phyloP scores from a whole-genome alignment of 2,329 filamentous ascomycete genomes.

The Phyllosticta citrichinensis region DNA sequence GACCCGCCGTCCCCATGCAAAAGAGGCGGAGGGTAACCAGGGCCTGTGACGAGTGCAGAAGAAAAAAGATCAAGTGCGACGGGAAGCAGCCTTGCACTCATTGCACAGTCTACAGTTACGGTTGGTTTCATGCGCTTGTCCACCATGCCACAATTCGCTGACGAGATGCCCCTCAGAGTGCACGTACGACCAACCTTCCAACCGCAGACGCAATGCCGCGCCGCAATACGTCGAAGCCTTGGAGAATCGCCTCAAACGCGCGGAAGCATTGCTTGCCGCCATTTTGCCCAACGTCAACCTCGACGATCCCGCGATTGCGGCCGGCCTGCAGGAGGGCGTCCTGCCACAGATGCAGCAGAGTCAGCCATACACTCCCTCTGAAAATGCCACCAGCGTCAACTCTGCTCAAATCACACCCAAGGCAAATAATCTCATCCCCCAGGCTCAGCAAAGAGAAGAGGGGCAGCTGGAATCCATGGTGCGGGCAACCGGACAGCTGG shows the following conservation, averaged over 20 bases:
- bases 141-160: background rate
- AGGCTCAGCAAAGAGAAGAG: slow-evolving; percentile 17
- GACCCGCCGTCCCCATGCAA: slow-evolving; percentile 8
- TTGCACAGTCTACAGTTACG: slow-evolving; percentile 97
- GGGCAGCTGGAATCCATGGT: slow-evolving; percentile 84
- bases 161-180: slow-evolving; percentile 53
- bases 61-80: slow-evolving; percentile 47
- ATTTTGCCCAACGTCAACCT: slow-evolving; percentile 78
- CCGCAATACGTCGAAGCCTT: slow-evolving; percentile 89
- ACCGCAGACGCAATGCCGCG: slow-evolving; percentile 78
- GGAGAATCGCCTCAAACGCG: slow-evolving; percentile 71
- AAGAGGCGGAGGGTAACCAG: slow-evolving; percentile 35
- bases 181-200: slow-evolving; percentile 91
- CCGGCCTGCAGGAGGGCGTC: slow-evolving; percentile 59
- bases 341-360: slow-evolving; percentile 30
- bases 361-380: slow-evolving; percentile 2
- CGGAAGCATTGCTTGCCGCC: slow-evolving; percentile 67
- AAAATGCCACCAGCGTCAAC: background rate
- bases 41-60: slow-evolving; percentile 33
- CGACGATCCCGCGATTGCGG: slow-evolving; percentile 74
- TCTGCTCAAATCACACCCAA: background rate
- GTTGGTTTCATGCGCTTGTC: slow-evolving; percentile 38
- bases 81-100: slow-evolving; percentile 59
- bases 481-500: slow-evolving; percentile 78
- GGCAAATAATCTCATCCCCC: slow-evolving; percentile 6